A percentile compares a stretch with the other conserved stretches of the same genome.
phyloP scores from a whole-genome alignment of 192 early-diverging fungal species.

The Linnemannia schmuckeri region DNA sequence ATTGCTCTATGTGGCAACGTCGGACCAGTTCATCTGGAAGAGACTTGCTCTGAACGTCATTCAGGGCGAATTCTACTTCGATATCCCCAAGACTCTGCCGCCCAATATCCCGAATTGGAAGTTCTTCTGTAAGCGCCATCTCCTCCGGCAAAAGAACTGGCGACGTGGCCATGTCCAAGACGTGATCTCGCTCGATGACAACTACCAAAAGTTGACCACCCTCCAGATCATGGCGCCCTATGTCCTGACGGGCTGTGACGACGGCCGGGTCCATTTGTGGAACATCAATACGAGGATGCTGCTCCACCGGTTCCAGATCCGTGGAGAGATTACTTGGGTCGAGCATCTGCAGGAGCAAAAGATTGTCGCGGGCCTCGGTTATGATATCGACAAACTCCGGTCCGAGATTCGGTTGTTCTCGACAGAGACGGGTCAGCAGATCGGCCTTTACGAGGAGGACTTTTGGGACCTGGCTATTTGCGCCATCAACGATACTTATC shows the following conservation, averaged over 20 bases:
- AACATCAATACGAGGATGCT: slow-evolving; percentile 39
- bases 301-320: slow-evolving; percentile 44
- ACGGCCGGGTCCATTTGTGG: slow-evolving; percentile 47
- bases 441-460: slow-evolving; percentile 40
- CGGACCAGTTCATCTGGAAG: slow-evolving; percentile 52
- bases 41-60: slow-evolving; percentile 42
- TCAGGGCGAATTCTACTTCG: slow-evolving; percentile 55
- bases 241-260: slow-evolving; percentile 47
- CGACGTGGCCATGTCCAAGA: slow-evolving; percentile 45
- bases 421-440: slow-evolving; percentile 44
- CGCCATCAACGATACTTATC: slow-evolving; percentile 32
- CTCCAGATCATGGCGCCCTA: slow-evolving; percentile 49
- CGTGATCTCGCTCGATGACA: slow-evolving; percentile 45
- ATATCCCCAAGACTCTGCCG: slow-evolving; percentile 41
- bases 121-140: slow-evolving; percentile 50
- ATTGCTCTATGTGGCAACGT: slow-evolving; percentile 44
- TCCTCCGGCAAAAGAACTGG: slow-evolving; percentile 45
- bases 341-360: slow-evolving; percentile 47
- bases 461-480: slow-evolving; percentile 55
- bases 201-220: slow-evolving; percentile 47
- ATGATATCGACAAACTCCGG: slow-evolving; percentile 32
- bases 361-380: slow-evolving; percentile 45
- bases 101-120: slow-evolving; percentile 51
- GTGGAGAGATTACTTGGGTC: slow-evolving; percentile 51
- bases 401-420: slow-evolving; percentile 55